Percentiles rank a stretch among this genome's conserved stretches.
phyloP scores from a whole-genome alignment of 805 yeast genomes.

The Zygosaccharomyces rouxii region DNA sequence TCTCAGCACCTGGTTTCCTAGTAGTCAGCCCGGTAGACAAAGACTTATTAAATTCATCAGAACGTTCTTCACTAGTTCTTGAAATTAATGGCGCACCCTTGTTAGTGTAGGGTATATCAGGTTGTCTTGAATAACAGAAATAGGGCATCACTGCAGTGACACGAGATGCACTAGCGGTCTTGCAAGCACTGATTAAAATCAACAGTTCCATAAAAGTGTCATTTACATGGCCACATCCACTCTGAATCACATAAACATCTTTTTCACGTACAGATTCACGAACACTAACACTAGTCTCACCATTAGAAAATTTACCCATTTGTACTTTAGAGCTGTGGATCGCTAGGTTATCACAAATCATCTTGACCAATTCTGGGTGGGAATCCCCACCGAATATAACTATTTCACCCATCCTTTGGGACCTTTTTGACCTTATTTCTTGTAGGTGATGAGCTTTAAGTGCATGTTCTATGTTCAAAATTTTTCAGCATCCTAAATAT shows the following conservation, averaged over 20 bases:
- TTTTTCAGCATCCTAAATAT: background rate
- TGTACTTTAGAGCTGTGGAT: slow-evolving; percentile 64
- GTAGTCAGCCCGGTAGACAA: slow-evolving; percentile 42
- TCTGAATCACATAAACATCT: slow-evolving; percentile 87
- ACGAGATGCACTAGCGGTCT: slow-evolving; percentile 81
- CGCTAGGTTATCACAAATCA: slow-evolving; percentile 75
- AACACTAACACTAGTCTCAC: slow-evolving; percentile 86
- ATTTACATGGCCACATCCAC: slow-evolving; percentile 82
- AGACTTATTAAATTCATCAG: slow-evolving; percentile 37
- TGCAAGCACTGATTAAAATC: slow-evolving; percentile 86
- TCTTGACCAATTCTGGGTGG: slow-evolving; percentile 70
- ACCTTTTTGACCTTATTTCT: background rate
- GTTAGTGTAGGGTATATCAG: slow-evolving; percentile 81
- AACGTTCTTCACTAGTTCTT: slow-evolving; percentile 37
- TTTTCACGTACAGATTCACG: slow-evolving; percentile 90
- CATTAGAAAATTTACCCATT: slow-evolving; percentile 73
- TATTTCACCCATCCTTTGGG: slow-evolving; percentile 62
- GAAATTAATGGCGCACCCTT: slow-evolving; percentile 65
- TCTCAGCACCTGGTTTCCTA: slow-evolving; percentile 25
- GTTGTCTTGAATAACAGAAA: slow-evolving; percentile 94
- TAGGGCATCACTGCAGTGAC: slow-evolving; percentile 90
- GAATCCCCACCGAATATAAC: slow-evolving; percentile 88
- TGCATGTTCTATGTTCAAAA: background rate
- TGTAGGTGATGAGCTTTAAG: background rate
- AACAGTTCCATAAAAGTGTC: slow-evolving; percentile 80